Percentiles rank a stretch among this genome's conserved stretches.
These are phyloP conservation scores for Torulaspora maleeae DNA, from an alignment of 805 yeast genomes.

Conservation along the genomic window DNA sequence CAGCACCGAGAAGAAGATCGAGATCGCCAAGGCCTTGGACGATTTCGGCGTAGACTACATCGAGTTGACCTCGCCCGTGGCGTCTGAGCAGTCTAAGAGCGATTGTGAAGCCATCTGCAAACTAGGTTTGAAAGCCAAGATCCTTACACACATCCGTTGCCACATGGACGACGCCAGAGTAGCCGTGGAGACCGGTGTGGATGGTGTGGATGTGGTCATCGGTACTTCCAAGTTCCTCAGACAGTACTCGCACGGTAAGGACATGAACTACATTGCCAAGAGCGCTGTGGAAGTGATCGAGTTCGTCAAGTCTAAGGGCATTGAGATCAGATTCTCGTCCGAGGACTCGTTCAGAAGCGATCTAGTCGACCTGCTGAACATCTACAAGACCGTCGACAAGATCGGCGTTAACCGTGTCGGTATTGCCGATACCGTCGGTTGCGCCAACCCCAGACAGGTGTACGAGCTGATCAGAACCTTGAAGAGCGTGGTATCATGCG, in stretches of 20 bases:
- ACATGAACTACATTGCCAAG: conserved; percentile 95
- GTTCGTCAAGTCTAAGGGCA: conserved; percentile 93
- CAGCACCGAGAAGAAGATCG: conserved; percentile 89
- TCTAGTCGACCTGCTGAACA: conserved; percentile 89
- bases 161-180: conserved; percentile 98
- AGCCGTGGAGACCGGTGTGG: conserved; percentile 98
- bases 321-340: conserved; percentile 93
- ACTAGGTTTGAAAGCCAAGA: conserved; percentile 91
- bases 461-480: conserved; percentile 93
- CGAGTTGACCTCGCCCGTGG: conserved; percentile 96
- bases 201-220: conserved; percentile 97
- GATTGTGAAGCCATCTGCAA: conserved; percentile 99
- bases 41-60: conserved; percentile 98
- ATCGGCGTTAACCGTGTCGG: conserved; percentile 98
- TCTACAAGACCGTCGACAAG: conserved; percentile 93
- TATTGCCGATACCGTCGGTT: conserved; percentile 98
- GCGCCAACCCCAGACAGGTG: conserved; percentile 99
- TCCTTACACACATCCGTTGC: conserved; percentile 94
- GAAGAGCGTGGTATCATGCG: conserved; percentile 90
- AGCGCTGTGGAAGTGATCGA: conserved; percentile 95
- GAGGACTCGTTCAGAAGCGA: conserved; percentile 98
- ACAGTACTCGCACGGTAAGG: conserved; percentile 95
- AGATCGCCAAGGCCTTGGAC: conserved; percentile 93
- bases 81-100: conserved; percentile 84
- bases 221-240: conserved; percentile 95